Evolutionary conservation across 192 early-diverging fungal genomes (phyloP).

Genomic region (Coemansia aciculifera): DNA sequence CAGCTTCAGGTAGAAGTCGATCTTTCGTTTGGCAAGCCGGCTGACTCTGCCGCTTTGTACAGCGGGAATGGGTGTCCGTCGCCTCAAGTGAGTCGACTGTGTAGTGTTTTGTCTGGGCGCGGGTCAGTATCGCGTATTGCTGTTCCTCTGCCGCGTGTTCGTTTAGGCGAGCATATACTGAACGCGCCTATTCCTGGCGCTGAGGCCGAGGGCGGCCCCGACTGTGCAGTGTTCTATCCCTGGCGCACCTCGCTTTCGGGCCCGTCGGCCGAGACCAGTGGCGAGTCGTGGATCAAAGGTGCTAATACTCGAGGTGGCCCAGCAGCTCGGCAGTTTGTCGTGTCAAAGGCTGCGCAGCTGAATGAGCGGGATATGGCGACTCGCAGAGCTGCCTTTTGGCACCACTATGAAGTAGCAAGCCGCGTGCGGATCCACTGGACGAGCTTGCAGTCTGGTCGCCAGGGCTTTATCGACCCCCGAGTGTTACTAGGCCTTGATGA

Average conservation of each 20-base stretch:
- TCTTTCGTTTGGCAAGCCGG: constrained; percentile 10
- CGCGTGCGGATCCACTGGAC: constrained; percentile 41
- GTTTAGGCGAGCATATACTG: neutral
- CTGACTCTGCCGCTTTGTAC: neutral
- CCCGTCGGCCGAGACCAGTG: neutral
- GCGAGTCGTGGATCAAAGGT: constrained; percentile 20
- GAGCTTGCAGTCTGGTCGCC: constrained; percentile 21
- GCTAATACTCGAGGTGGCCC: neutral
- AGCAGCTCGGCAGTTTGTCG: constrained; percentile 35
- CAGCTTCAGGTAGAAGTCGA: constrained; percentile 31
- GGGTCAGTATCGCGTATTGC: constrained; percentile 21
- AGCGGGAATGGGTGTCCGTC: neutral
- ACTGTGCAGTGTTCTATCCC: constrained; percentile 30
- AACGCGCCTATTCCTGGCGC: constrained; percentile 32
- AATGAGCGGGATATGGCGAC: constrained; percentile 5
- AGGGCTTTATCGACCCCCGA: constrained; percentile 39
- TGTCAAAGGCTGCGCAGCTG: constrained; percentile 21
- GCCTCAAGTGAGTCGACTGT: neutral
- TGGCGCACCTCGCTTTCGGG: constrained; percentile 26
- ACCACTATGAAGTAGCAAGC: constrained; percentile 25
- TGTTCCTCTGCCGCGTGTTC: constrained; percentile 32
- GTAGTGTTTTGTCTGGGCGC: constrained; percentile 13
- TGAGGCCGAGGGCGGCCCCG: constrained; percentile 44
- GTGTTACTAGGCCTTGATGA: constrained; percentile 13
- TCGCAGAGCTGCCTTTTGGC: constrained; percentile 32